Evolutionary conservation across 495 filamentous ascomycete species (phyloP).

Genomic region (Hypoxylon crocopeplum): DNA sequence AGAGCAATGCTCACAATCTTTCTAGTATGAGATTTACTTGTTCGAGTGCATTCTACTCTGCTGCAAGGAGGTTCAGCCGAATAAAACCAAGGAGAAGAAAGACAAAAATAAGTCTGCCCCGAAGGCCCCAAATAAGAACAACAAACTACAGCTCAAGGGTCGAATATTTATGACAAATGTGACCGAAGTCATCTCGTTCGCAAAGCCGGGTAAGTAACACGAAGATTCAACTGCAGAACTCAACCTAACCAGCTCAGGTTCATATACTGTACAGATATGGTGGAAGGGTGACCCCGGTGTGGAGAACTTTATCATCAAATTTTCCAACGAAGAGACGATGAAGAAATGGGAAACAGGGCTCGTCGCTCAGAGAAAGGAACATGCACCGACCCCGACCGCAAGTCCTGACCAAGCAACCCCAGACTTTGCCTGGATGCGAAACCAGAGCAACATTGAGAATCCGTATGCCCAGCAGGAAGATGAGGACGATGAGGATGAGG

Average conservation of each 20-base stretch:
- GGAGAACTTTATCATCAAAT: slow-evolving; percentile 94
- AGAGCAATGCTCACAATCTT: slow-evolving; percentile 29
- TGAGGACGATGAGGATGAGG: slow-evolving; percentile 73
- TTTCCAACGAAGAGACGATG: slow-evolving; percentile 87
- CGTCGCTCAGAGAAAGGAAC: slow-evolving; percentile 64
- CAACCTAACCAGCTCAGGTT: slow-evolving; percentile 60
- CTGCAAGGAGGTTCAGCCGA: slow-evolving; percentile 92
- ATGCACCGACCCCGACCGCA: slow-evolving; percentile 43
- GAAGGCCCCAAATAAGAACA: slow-evolving; percentile 75
- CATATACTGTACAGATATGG: slow-evolving; percentile 95
- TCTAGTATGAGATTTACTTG: slow-evolving; percentile 96
- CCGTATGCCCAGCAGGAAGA: slow-evolving; percentile 83
- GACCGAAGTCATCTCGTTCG: slow-evolving; percentile 84
- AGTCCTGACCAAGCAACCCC: slow-evolving; percentile 48
- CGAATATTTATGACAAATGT: slow-evolving; percentile 99
- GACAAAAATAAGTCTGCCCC: slow-evolving; percentile 59
- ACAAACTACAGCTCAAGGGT: slow-evolving; percentile 90
- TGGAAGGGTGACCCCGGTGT: slow-evolving; percentile 98
- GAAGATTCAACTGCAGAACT: slow-evolving; percentile 1
- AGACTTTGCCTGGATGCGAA: slow-evolving; percentile 83
- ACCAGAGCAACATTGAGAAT: slow-evolving; percentile 69
- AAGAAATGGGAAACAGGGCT: slow-evolving; percentile 82
- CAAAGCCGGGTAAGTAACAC: slow-evolving; percentile 74
- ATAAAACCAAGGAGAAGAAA: slow-evolving; percentile 79
- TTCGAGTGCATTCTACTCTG: slow-evolving; percentile 96